phyloP scores from a whole-genome alignment of 345 rosid genomes.

The Citrus sp. region DNA sequence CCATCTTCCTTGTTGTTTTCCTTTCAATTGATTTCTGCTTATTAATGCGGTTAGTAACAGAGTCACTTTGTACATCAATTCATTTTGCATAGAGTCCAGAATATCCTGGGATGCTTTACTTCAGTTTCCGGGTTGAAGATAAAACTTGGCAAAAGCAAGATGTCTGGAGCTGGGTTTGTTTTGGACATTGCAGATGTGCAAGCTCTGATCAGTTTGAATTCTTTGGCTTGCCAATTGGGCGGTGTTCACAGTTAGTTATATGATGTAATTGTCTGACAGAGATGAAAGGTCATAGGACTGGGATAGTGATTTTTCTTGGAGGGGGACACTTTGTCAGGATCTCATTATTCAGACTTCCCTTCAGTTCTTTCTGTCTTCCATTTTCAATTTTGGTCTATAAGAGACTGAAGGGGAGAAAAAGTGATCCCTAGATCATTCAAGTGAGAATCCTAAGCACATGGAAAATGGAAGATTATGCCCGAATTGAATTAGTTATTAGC shows the following conservation, averaged over 20 bases:
- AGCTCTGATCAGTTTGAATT: slow-evolving; percentile 22
- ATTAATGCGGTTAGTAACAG: background rate
- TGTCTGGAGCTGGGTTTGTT: slow-evolving; percentile 30
- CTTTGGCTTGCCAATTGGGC: slow-evolving; percentile 11
- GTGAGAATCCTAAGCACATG: background rate
- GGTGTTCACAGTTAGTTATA: slow-evolving; percentile 5
- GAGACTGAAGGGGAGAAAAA: slow-evolving; percentile 5
- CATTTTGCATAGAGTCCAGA: slow-evolving; percentile 20
- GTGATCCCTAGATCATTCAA: background rate
- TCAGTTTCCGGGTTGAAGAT: slow-evolving; percentile 41
- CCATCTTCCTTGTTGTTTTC: background rate
- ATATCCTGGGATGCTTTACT: slow-evolving; percentile 40
- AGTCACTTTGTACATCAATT: background rate
- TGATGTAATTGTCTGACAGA: slow-evolving; percentile 15
- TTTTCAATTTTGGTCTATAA: slow-evolving; percentile 9
- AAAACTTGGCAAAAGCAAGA: slow-evolving; percentile 28
- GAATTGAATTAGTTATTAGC: background rate
- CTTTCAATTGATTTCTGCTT: background rate
- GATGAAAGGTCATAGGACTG: background rate
- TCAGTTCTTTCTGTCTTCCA: background rate
- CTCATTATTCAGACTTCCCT: slow-evolving; percentile 3
- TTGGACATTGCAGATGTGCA: slow-evolving; percentile 27
- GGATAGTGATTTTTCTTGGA: slow-evolving; percentile 12
- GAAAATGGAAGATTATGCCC: slow-evolving; percentile 6
- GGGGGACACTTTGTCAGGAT: slow-evolving; percentile 8